A percentile compares a stretch with the other conserved stretches of the same genome.
Evolutionary conservation across 2,329 filamentous ascomycete genomes (phyloP).

Genomic region (Aspergillus amoenus): DNA sequence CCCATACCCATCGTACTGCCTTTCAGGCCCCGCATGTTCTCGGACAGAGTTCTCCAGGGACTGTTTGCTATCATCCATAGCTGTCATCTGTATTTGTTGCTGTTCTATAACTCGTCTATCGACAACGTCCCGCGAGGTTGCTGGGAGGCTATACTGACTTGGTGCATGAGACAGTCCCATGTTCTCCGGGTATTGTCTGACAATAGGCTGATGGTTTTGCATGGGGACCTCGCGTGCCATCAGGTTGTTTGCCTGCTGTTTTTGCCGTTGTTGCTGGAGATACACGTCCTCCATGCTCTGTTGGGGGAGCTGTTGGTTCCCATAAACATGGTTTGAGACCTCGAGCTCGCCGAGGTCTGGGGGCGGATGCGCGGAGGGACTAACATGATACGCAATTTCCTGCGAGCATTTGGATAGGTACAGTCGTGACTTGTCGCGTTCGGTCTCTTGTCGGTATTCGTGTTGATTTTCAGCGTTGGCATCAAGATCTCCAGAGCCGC

Average conservation of each 20-base stretch:
- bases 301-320: slow-evolving; percentile 53
- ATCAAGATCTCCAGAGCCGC: slow-evolving; percentile 51
- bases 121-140: slow-evolving; percentile 39
- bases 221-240: slow-evolving; percentile 55
- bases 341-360: slow-evolving; percentile 50
- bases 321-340: slow-evolving; percentile 45
- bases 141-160: slow-evolving; percentile 44
- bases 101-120: slow-evolving; percentile 42
- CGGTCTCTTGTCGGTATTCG: slow-evolving; percentile 57
- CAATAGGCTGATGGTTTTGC: slow-evolving; percentile 61
- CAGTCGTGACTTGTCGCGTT: slow-evolving; percentile 62
- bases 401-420: slow-evolving; percentile 67
- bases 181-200: slow-evolving; percentile 49
- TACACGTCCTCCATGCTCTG: slow-evolving; percentile 61
- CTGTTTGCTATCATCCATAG: slow-evolving; percentile 52
- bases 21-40: slow-evolving; percentile 58
- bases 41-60: slow-evolving; percentile 47
- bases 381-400: slow-evolving; percentile 67
- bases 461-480: slow-evolving; percentile 39
- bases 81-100: slow-evolving; percentile 53
- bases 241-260: slow-evolving; percentile 40
- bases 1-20: slow-evolving; percentile 61
- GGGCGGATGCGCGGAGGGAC: slow-evolving; percentile 62
- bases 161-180: slow-evolving; percentile 39
- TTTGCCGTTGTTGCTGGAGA: slow-evolving; percentile 56